Base-by-base conservation (phyloP, 805 yeast species). In the Zygoascus tannicola region DNA sequence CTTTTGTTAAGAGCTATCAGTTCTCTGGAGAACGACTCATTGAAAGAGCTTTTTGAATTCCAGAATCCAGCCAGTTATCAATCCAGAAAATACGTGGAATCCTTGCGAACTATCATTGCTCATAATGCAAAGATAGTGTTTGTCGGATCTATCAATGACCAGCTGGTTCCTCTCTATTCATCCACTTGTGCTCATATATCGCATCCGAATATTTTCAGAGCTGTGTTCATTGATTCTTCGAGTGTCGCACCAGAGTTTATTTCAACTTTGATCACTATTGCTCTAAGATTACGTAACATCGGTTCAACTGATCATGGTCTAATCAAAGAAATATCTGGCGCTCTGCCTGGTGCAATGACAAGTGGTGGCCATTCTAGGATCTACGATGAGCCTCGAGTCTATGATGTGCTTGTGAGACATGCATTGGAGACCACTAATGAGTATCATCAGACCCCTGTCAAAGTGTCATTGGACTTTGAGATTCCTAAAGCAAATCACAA, bases 331-430 rank as follows among this genome's bases (percentile, higher is more conserved):
- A 72, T 90, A 35, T 85, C 95, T 44, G 73, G 70, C 35, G 72
- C 85, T 0, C 62, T 83, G 49, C 92, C 94, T 0, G 98, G 98
- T 0, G 83, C 95, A 1, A 67, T 92, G 43, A 90, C 96, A 0
- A 96, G 97, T 2, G 88, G 92, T 5, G 98, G 98, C 0, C 98
- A 90, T 60, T 87, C 97, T 0, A 81, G 75, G 50, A 78, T 92
- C 22, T 90, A 90, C 62, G 82, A 84, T 54, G 95, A 85, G 51
- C 76, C 80, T 3, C 75, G 79, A 44, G 97, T 92, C 1, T 90
- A 90, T 58, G 85, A 80, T 51, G 58, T 85, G 48, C 96, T 92
- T 0, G 56, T 88, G 35, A 73, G 78, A 47, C 81, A 83, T 57
- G 75, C 85, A 1, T 62, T 88, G 19, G 87, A 83, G 53, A 85